Conservation (phyloP, 345 rosid species). For the Stellera chamaejasme region DNA sequence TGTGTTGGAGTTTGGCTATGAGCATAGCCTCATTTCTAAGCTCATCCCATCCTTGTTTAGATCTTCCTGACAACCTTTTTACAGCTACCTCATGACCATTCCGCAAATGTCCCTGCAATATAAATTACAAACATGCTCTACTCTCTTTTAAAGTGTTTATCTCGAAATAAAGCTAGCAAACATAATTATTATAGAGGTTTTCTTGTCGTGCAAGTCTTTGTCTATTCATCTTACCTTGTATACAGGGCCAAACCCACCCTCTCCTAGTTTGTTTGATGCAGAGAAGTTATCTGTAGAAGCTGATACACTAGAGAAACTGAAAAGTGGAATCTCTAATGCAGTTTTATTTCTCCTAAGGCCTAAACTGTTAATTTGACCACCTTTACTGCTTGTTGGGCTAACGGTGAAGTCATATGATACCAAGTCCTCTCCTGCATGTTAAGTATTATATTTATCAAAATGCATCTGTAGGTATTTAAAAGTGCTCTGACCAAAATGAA, state of each 20-base stretch:
- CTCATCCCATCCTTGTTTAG: conserved; percentile 9
- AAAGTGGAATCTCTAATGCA: conserved; percentile 3
- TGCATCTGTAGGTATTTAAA: no score
- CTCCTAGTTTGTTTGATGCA: conserved; percentile 9
- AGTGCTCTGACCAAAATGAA: no score
- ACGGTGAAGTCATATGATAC: no score
- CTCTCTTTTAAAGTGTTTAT: no score
- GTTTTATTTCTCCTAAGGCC: no score
- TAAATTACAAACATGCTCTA: neutral
- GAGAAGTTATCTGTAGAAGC: conserved; percentile 7
- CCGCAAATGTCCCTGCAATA: conserved; percentile 3
- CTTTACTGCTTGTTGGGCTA: no score
- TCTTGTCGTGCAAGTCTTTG: neutral
- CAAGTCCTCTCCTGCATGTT: no score
- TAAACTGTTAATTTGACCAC: no score
- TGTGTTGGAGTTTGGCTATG: conserved; percentile 14
- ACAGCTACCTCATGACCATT: conserved; percentile 6
- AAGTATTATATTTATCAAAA: no score
- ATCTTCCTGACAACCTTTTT: conserved; percentile 6
- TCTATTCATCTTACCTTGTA: conserved; percentile 2
- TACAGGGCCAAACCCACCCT: conserved; percentile 14
- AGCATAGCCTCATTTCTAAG: conserved; percentile 9
- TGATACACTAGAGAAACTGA: conserved; percentile 8
- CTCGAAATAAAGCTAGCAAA: no score
- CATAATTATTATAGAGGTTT: neutral